Base-by-base conservation (phyloP, 306 rosid species). In the Quercus aquifolioides region DNA sequence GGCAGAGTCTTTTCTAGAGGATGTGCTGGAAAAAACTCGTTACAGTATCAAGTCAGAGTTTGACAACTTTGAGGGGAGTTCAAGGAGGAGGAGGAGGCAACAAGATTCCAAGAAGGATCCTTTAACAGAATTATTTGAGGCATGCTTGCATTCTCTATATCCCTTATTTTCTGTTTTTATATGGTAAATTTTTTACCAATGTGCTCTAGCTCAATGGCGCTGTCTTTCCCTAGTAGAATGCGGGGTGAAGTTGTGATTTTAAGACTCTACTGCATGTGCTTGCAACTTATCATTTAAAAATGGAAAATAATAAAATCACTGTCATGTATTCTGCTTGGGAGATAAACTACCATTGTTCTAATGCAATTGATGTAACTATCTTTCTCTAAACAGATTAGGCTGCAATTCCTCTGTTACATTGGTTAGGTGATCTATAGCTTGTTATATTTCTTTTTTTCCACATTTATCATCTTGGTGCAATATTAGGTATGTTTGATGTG, bases 81-180 rank as follows among this genome's bases (percentile, higher is more conserved):
- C 95, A 76, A 88, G 92, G 88, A 90, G 92, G 65, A 87, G 91
- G 65, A 91, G 94, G 89, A 95, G 90, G 78, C 99, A 90, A 70
- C 91, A 85, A 87, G 94, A 90, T 57, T 84, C 95, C 67, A 95
- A 91, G 88, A 95, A 90, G 86, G 99, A 95, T 76, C 92, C 95
- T 52, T 86, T 92, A 81, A 88, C 86, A 25, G 97, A 91, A 88
- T 83, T 92, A 89, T 95, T 92, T 84, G 98, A 95, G 97, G 99
- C 76, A 91, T 85, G 87, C 72, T 58, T 51, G 55, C 68, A 59
- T 82, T 65, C 77, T 55, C 74, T 75, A 38, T 63, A 73, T 58
- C 65, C 60, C 73, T 52, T 6, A 60, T 60, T 60, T 12, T 67
- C 43, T 31, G n/a, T 63, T 28, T 26, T 7, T 28, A 4, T 13